These are phyloP conservation scores for Verticillium longisporum DNA, from an alignment of 2,329 filamentous ascomycete genomes.

Conservation along the genomic window DNA sequence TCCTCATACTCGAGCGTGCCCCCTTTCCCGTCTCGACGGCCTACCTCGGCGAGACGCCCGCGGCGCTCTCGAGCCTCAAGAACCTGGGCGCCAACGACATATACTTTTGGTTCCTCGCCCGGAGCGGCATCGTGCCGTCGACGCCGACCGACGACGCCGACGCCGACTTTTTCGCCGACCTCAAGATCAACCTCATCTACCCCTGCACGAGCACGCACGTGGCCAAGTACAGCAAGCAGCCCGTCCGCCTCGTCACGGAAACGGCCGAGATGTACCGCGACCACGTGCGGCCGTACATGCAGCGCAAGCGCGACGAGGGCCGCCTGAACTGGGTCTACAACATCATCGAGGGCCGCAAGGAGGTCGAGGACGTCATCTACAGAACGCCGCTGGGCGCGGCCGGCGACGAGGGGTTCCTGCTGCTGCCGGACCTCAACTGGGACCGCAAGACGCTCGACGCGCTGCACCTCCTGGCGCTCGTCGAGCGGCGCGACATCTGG, in stretches of 20 bases:
- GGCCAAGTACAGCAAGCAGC: conserved; percentile 84
- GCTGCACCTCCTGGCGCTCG: conserved; percentile 77
- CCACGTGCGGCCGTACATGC: conserved; percentile 72
- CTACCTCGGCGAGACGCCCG: conserved; percentile 59
- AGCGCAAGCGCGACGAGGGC: conserved; percentile 67
- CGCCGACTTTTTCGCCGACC: conserved; percentile 56
- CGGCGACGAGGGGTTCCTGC: conserved; percentile 66
- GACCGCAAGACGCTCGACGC: conserved; percentile 78
- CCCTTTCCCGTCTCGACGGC: conserved; percentile 65
- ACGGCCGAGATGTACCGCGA: conserved; percentile 72
- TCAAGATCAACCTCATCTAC: conserved; percentile 92
- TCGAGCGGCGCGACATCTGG: conserved; percentile 89
- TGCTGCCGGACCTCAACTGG: conserved; percentile 91
- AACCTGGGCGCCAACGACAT: conserved; percentile 94
- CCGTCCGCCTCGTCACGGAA: conserved; percentile 74
- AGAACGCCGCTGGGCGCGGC: conserved; percentile 51
- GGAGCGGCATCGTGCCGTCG: conserved; percentile 36
- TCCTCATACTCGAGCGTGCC: conserved; percentile 79
- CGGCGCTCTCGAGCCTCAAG: conserved; percentile 61
- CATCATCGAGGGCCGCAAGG: conserved; percentile 80
- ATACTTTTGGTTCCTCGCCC: conserved; percentile 90
- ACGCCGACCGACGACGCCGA: conserved; percentile 24
- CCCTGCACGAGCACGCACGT: conserved; percentile 85
- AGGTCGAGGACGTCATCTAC: conserved; percentile 88
- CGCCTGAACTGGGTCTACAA: conserved; percentile 93